A percentile compares a stretch with the other conserved stretches of the same genome.
Evolutionary conservation across 352 stramenopile genomes (phyloP).

Genomic region (Aphanomyces cochlioides): DNA sequence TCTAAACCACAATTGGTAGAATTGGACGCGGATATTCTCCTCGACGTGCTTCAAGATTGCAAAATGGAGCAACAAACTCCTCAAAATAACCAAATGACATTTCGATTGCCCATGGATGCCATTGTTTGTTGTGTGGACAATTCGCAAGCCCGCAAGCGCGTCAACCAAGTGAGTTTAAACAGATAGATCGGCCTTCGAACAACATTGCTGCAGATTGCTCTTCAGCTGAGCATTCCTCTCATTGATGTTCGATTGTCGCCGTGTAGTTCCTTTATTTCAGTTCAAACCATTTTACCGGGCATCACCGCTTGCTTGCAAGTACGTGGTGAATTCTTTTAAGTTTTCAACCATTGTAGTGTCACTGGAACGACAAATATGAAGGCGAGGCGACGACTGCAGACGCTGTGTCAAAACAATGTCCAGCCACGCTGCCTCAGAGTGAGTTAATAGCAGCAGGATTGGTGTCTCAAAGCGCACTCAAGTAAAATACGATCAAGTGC

Average conservation of each 20-base stretch:
- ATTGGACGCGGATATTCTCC: slow-evolving; percentile 5
- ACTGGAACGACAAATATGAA: slow-evolving; percentile 8
- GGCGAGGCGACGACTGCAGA: neutral
- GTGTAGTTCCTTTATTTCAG: slow-evolving; percentile 8
- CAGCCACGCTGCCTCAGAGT: slow-evolving; percentile 14
- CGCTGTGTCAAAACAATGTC: neutral
- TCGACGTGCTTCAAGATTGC: slow-evolving; percentile 18
- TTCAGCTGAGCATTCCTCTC: slow-evolving; percentile 19
- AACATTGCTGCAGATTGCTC: neutral
- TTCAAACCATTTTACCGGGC: slow-evolving; percentile 16
- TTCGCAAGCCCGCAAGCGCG: neutral
- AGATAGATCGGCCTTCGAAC: neutral
- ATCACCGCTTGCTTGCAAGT: slow-evolving; percentile 15
- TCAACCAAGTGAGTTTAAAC: slow-evolving; percentile 3
- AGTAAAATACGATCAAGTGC: neutral
- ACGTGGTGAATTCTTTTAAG: neutral
- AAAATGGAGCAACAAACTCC: neutral
- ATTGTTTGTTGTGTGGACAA: slow-evolving; percentile 19
- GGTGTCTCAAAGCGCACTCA: slow-evolving; percentile 14
- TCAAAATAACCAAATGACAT: neutral
- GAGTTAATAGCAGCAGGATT: slow-evolving; percentile 15
- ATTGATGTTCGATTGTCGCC: slow-evolving; percentile 12
- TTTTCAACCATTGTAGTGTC: slow-evolving; percentile 3
- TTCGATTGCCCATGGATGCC: slow-evolving; percentile 12
- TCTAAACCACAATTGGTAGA: neutral